Evolutionary conservation across 2,329 filamentous ascomycete genomes (phyloP).

Genomic region (Sporothrix humicola): DNA sequence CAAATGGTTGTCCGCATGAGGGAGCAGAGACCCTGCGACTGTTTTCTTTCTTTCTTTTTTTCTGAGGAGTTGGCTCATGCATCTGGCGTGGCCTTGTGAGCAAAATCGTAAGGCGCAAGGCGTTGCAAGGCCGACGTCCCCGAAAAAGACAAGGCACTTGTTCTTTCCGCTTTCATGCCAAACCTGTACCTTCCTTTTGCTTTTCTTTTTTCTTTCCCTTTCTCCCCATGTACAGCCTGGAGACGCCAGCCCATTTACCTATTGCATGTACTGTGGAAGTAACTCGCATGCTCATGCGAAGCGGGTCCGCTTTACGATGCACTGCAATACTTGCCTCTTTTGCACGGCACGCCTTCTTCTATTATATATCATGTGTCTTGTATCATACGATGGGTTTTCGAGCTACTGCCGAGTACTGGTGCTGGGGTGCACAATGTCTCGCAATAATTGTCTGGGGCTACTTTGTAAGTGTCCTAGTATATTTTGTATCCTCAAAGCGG

Average conservation of each 20-base stretch:
- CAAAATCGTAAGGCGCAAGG: no score
- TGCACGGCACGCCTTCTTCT: not conserved
- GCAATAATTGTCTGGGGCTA: not conserved
- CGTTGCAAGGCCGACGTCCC: not conserved
- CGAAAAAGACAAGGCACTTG: not conserved
- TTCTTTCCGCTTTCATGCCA: not conserved
- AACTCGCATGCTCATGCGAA: not conserved
- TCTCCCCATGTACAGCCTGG: constrained; percentile 7
- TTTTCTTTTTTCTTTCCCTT: not conserved
- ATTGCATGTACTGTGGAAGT: not conserved
- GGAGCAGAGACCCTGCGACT: not conserved
- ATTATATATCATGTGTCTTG: not conserved
- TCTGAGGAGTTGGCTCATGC: not conserved
- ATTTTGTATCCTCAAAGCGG: not conserved
- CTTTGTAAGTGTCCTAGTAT: not conserved
- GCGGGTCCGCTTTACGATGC: constrained; percentile 1
- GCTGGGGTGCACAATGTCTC: not conserved
- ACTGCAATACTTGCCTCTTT: not conserved
- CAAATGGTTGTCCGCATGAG: not conserved
- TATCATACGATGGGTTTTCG: not conserved
- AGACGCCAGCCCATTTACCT: not conserved
- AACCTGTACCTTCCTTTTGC: not conserved
- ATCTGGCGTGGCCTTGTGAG: not conserved
- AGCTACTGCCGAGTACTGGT: not conserved
- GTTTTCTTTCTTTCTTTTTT: not conserved